Evolutionary conservation across 2,329 filamentous ascomycete species (phyloP), one percentile per base, ranked within the genome.

Genomic region (Ophiosphaerella narmari): DNA sequence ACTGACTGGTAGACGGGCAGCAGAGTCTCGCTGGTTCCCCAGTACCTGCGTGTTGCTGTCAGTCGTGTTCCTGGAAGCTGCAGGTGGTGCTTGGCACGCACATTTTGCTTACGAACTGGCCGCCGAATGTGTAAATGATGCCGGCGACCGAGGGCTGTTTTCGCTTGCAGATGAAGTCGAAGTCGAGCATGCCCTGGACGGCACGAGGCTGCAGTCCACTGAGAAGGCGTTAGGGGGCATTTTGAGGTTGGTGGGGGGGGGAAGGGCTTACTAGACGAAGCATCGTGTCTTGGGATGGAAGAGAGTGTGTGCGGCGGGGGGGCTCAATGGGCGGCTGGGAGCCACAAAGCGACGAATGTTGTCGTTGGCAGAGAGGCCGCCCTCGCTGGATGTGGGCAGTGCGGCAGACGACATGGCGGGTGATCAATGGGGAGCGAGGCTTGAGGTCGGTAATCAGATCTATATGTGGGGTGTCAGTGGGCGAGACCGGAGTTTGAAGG

Each of bases 61-160:
- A 59, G 59, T 47, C 50, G 37, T 45, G 46, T 48, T 42, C 38
- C 43, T 55, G 48, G 31, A 46, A 9, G 23, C 26, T 46, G 44
- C 43, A 45, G 31, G n/a, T 23, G 33, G 39, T 36, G 58, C 51
- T 61, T 65, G 67, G 71, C 60, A 69, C 77, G 66, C 71, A 84
- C 94, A 99, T 97, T 88, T 99, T 99, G 87, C 91, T 97, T 75
- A 99, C 94, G 86, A 99, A 99, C 81, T 99, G 94, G 66, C 94
- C 94, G 76, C 94, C 94, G 74, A 99, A 99, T 68, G 94, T 97
- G 84, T 99, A 99, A 84, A 99, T 97, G 80, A 99, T 97, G 75
- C 92, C 94, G 63, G 94, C 94, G 52, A 99, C 94, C 51, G 94
- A 99, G 60, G 94, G 94, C 54, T 90, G 95, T 75, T 87, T 85